phyloP scores from a whole-genome alignment of 2,329 filamentous ascomycete species.

The Clonostachys chloroleuca region DNA sequence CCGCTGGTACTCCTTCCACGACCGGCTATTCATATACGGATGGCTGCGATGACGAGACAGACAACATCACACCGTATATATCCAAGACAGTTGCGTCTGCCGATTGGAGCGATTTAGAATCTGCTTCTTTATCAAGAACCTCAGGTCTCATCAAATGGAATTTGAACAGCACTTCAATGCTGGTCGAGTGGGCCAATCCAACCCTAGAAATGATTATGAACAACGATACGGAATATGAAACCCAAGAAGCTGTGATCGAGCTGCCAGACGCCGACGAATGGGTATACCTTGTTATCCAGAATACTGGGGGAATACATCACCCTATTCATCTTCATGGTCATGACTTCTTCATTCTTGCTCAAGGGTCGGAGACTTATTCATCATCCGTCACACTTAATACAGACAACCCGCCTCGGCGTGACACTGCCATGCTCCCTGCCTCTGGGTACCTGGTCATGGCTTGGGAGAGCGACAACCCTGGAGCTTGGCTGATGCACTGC shows the following conservation, averaged over 20 bases:
- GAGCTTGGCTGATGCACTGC: constrained; percentile 44
- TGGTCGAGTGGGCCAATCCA: too few species aligned
- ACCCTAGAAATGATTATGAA: constrained; percentile 4
- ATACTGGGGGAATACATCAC: constrained; percentile 15
- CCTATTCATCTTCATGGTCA: constrained; percentile 30
- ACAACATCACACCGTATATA: constrained; percentile 24
- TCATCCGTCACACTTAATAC: constrained; percentile 23
- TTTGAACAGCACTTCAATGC: not conserved
- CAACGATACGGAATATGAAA: constrained; percentile 9
- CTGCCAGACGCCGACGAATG: constrained; percentile 15
- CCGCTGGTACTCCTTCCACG: constrained; percentile 7
- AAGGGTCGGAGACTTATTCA: constrained; percentile 14
- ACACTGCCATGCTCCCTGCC: constrained; percentile 41
- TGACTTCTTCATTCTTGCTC: constrained; percentile 16
- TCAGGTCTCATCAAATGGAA: not conserved
- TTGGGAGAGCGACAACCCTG: constrained; percentile 43
- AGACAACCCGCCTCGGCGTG: constrained; percentile 44
- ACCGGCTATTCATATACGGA: constrained; percentile 6
- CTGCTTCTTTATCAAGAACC: constrained; percentile 8
- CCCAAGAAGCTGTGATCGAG: constrained; percentile 18
- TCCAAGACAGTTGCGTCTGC: constrained; percentile 20
- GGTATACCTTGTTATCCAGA: constrained; percentile 17
- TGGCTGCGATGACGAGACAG: constrained; percentile 28
- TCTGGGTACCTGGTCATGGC: constrained; percentile 43
- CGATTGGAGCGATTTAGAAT: constrained; percentile 17